Conservation (phyloP, 176 grass and related monocot species). For the Pharus latifolius region DNA sequence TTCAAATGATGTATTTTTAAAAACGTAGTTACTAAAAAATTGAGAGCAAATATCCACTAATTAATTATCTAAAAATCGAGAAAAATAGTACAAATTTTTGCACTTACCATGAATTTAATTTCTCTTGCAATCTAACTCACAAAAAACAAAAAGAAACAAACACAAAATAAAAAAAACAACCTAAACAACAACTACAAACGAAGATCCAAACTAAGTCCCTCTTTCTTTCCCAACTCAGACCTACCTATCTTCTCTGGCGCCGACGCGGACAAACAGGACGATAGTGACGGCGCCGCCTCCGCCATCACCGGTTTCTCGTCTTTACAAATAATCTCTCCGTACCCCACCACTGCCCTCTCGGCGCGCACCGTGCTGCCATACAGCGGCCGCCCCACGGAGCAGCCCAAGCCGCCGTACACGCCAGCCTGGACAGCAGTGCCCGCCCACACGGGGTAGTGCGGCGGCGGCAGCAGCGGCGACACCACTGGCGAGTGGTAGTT, state of each 20-base stretch:
- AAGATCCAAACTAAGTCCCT: slow-evolving; percentile 64
- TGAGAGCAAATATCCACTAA: too few relatives aligned
- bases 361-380: not conserved
- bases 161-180: not conserved
- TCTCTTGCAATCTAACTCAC: not conserved
- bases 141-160: not conserved
- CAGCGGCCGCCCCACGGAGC: too few relatives aligned
- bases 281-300: slow-evolving; percentile 12
- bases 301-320: slow-evolving; percentile 13
- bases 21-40: not conserved
- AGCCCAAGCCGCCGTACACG: slow-evolving; percentile 28
- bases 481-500: not conserved
- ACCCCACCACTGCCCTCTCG: not conserved
- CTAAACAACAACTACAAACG: slow-evolving; percentile 44
- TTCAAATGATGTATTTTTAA: too few relatives aligned
- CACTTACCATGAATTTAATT: not conserved
- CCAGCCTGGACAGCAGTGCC: slow-evolving; percentile 9
- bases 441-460: slow-evolving; percentile 45
- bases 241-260: slow-evolving; percentile 32
- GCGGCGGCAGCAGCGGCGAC: not conserved
- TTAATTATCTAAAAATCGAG: not conserved
- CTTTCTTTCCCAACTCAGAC: slow-evolving; percentile 33
- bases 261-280: slow-evolving; percentile 30
- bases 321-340: not conserved
- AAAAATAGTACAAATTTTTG: slow-evolving; percentile 13